Conservation (phyloP, 805 yeast genomes). For the Monosporozyma unispora region DNA sequence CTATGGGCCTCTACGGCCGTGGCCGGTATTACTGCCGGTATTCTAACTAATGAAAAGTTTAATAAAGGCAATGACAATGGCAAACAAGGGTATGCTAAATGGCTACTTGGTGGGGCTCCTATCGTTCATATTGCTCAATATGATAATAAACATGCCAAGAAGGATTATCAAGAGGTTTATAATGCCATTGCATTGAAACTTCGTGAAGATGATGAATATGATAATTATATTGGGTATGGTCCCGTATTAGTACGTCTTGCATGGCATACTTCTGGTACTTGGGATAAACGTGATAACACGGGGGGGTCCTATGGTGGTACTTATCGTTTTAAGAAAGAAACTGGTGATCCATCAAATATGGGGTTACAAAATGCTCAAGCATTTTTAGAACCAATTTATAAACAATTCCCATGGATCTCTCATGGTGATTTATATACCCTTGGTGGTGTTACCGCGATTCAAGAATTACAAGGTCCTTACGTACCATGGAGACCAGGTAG, state of each 20-base stretch:
- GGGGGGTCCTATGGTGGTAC: constrained; percentile 74
- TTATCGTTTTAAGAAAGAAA: constrained; percentile 44
- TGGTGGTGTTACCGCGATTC: constrained; percentile 71
- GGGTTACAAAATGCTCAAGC: constrained; percentile 54
- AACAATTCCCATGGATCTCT: constrained; percentile 58
- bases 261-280: constrained; percentile 87
- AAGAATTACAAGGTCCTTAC: constrained; percentile 71
- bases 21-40: constrained; percentile 22
- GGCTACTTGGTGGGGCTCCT: constrained; percentile 30
- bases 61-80: constrained; percentile 14
- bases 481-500: constrained; percentile 81
- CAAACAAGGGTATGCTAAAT: constrained; percentile 4
- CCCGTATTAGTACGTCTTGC: constrained; percentile 74
- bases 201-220: constrained; percentile 48
- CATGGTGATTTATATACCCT: constrained; percentile 75
- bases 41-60: constrained; percentile 11
- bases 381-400: constrained; percentile 44
- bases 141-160: constrained; percentile 24
- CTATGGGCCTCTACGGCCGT: constrained; percentile 25
- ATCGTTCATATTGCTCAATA: constrained; percentile 29
- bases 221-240: constrained; percentile 61
- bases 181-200: constrained; percentile 62
- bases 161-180: constrained; percentile 58
- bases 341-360: constrained; percentile 48
- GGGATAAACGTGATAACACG: constrained; percentile 44